A percentile compares a stretch with the other conserved stretches of the same genome.
Evolutionary conservation across 768 basidiomycete species (phyloP).

Genomic region (Leccinum broughii): DNA sequence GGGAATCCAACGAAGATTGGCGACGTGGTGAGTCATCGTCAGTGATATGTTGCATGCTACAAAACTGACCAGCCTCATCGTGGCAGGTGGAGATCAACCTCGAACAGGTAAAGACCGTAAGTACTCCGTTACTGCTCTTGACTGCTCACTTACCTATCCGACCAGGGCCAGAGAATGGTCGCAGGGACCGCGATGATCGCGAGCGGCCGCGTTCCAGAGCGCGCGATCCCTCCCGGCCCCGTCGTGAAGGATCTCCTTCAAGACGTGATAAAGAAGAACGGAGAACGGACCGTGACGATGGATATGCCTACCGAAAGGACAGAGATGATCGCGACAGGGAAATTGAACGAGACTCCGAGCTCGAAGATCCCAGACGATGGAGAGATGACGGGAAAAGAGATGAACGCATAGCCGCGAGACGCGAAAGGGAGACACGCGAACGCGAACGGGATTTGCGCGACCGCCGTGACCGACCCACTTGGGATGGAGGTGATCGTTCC

Average conservation of each 20-base stretch:
- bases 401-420: slow-evolving; percentile 65
- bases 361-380: slow-evolving; percentile 74
- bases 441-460: slow-evolving; percentile 46
- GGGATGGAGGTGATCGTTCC: slow-evolving; percentile 51
- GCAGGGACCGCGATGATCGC: slow-evolving; percentile 60
- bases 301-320: slow-evolving; percentile 26
- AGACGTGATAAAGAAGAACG: slow-evolving; percentile 48
- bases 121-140: slow-evolving; percentile 15
- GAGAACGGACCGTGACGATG: slow-evolving; percentile 37
- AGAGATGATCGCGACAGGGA: slow-evolving; percentile 43
- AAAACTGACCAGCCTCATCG: slow-evolving; percentile 2
- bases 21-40: slow-evolving; percentile 60
- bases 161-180: slow-evolving; percentile 52
- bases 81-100: slow-evolving; percentile 47
- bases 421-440: slow-evolving; percentile 48
- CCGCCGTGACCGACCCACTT: slow-evolving; percentile 48
- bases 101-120: slow-evolving; percentile 62
- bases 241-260: slow-evolving; percentile 57
- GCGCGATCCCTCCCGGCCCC: slow-evolving; percentile 61
- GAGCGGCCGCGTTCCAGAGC: slow-evolving; percentile 64
- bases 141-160: slow-evolving; percentile 9
- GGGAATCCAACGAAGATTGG: slow-evolving; percentile 82
- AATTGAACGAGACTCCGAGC: slow-evolving; percentile 49
- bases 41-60: background rate
- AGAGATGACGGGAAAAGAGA: slow-evolving; percentile 82